Percentiles rank a stretch among this genome's conserved stretches.
Evolutionary conservation across 2,329 filamentous ascomycete genomes (phyloP).

Genomic region (Dactylellina cionopaga): DNA sequence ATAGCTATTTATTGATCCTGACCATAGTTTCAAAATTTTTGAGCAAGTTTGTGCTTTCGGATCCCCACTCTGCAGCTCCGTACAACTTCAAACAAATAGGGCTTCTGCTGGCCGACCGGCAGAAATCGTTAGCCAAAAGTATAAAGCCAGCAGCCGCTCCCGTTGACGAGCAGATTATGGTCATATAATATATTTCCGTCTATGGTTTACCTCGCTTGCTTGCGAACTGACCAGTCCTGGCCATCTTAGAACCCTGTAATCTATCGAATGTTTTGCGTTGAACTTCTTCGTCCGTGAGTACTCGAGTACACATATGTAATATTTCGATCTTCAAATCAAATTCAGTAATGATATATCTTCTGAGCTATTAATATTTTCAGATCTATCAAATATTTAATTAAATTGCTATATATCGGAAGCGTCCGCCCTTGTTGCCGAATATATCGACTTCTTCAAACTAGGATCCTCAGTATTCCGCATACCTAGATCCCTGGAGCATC

Average conservation of each 20-base stretch:
- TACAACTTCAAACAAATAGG: too few relatives aligned
- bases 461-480: conserved; percentile 1
- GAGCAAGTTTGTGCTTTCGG: too few relatives aligned
- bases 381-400: too few relatives aligned
- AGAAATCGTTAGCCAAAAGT: too few relatives aligned
- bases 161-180: conserved; percentile 33
- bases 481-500: conserved; percentile 2
- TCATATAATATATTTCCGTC: conserved; percentile 27
- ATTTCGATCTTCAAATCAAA: too few relatives aligned
- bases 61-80: too few relatives aligned
- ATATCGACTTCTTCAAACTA: not conserved
- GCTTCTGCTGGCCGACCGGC: too few relatives aligned
- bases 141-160: conserved; percentile 28
- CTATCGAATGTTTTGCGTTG: not conserved
- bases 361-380: too few relatives aligned
- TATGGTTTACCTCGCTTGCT: conserved; percentile 42
- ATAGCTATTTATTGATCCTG: too few relatives aligned
- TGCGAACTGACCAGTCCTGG: conserved; percentile 10
- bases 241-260: not conserved
- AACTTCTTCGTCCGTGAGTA: not conserved
- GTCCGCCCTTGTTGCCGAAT: not conserved
- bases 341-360: too few relatives aligned
- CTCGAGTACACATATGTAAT: too few relatives aligned
- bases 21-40: too few relatives aligned
- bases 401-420: conserved; percentile 14